Evolutionary conservation across 1,284 basidiomycete species (phyloP).

Genomic region (Trametes sp.): DNA sequence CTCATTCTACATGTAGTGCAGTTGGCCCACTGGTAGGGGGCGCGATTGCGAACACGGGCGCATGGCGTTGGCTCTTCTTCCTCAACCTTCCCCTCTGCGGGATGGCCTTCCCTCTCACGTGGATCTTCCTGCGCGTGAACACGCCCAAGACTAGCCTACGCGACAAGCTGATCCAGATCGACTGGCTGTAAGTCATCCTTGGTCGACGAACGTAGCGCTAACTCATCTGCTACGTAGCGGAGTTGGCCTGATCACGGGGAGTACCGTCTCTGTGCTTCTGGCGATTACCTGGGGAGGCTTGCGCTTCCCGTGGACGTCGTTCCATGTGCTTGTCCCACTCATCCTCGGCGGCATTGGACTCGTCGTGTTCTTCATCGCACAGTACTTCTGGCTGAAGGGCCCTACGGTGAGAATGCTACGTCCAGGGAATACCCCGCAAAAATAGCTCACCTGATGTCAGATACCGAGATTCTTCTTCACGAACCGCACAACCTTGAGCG

Average conservation of each 20-base stretch:
- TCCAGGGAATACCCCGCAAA: no score
- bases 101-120: slow-evolving; percentile 22
- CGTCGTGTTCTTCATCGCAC: slow-evolving; percentile 35
- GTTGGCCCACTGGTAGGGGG: slow-evolving; percentile 1
- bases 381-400: slow-evolving; percentile 22
- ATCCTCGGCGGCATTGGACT: slow-evolving; percentile 29
- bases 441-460: background rate
- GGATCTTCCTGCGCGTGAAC: slow-evolving; percentile 30
- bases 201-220: background rate
- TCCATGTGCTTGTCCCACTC: slow-evolving; percentile 29
- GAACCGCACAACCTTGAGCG: slow-evolving; percentile 41
- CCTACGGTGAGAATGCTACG: slow-evolving; percentile 8
- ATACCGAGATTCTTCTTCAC: slow-evolving; percentile 39
- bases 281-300: slow-evolving; percentile 34
- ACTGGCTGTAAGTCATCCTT: slow-evolving; percentile 44
- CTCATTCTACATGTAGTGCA: background rate
- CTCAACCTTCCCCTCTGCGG: slow-evolving; percentile 30
- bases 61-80: slow-evolving; percentile 10
- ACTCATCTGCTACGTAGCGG: slow-evolving; percentile 19
- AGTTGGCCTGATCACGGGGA: slow-evolving; percentile 24
- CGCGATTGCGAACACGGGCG: slow-evolving; percentile 1
- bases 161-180: slow-evolving; percentile 42
- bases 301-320: slow-evolving; percentile 26
- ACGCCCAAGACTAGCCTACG: slow-evolving; percentile 36
- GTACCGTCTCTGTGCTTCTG: slow-evolving; percentile 23